Conservation (phyloP, 257 asterid genomes). For the Echium plantagineum region DNA sequence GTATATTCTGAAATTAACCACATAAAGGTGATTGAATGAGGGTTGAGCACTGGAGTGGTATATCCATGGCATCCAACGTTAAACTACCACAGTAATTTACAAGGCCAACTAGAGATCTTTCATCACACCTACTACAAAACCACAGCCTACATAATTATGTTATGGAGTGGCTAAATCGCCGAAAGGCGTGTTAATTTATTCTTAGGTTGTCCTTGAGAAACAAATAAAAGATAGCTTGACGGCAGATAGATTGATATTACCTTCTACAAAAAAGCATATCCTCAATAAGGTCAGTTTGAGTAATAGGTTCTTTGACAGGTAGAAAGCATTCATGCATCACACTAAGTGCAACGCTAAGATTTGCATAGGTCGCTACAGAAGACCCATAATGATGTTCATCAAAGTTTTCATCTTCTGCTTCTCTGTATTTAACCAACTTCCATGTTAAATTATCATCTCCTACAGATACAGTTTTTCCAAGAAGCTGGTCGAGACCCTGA, state of each 20-base stretch:
- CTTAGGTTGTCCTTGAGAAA: background rate
- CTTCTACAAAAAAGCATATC: constrained; percentile 56
- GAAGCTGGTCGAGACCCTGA: constrained; percentile 34
- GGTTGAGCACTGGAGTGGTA: no score
- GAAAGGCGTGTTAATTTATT: background rate
- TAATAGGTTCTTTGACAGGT: constrained; percentile 58
- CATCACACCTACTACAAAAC: no score
- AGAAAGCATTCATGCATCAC: constrained; percentile 87
- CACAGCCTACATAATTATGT: background rate
- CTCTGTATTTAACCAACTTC: constrained; percentile 47
- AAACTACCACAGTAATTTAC: no score
- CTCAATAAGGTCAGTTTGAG: constrained; percentile 57
- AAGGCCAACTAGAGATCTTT: background rate
- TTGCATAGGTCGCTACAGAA: constrained; percentile 36
- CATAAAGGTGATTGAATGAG: no score
- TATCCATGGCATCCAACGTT: background rate
- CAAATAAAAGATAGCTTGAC: background rate
- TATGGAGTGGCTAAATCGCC: background rate
- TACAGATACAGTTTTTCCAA: constrained; percentile 45
- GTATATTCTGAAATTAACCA: no score
- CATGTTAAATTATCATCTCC: constrained; percentile 45
- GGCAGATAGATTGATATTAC: constrained; percentile 20
- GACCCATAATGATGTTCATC: constrained; percentile 20
- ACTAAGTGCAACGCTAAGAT: constrained; percentile 49
- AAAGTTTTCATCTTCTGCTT: constrained; percentile 19